Base-by-base conservation (phyloP, 106 monocot genomes). In the Agapanthus africanus region DNA sequence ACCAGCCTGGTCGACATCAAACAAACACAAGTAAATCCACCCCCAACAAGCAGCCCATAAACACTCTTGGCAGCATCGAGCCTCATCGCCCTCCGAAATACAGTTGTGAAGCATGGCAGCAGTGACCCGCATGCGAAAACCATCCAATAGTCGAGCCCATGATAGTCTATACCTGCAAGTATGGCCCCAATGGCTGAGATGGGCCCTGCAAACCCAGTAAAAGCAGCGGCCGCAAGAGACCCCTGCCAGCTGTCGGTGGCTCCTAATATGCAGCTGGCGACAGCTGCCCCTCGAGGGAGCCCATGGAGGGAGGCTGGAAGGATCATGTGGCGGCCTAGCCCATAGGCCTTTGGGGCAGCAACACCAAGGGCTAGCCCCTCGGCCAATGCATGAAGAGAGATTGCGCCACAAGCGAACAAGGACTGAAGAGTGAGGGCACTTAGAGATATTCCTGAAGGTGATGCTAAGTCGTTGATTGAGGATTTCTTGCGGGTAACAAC, bases 331-430 rank as follows among this genome's bases (percentile, higher is more conserved):
- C 85, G 81, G 8, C 97, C 97, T 2, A 92, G 82, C 11, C 97
- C 92, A 23, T 99, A 85, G 37, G 97, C 97, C 41, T 85, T 82
- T 52, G 92, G 97, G 5, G 97, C 97, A 0, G 97, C 97, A 30
- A 99, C 97, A 0, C 97, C 97, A 0, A 99, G 80, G 1, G 86
- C 89, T 25, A 99, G 87, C 21, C 97, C 97, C 68, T 99, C 97
- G 0, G 97, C 86, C 11, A 90, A 72, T 15, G 89, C 97, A 63
- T 99, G 97, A 18, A 90, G 59, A 50, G 84, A 84, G 25, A 99
- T 74, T 7, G 91, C 82, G 14, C 67, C 92, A 71, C 89, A 99
- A 19, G 92, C 92, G 32, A 93, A 79, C 71, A 99, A 81, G 25
- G 97, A 87, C 72, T 89, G 92, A 9, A 99, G 70, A 37, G 97